These are phyloP conservation scores for Cystobasidium sp. DNA, from an alignment of 1,284 basidiomycete genomes.

Conservation along the genomic window DNA sequence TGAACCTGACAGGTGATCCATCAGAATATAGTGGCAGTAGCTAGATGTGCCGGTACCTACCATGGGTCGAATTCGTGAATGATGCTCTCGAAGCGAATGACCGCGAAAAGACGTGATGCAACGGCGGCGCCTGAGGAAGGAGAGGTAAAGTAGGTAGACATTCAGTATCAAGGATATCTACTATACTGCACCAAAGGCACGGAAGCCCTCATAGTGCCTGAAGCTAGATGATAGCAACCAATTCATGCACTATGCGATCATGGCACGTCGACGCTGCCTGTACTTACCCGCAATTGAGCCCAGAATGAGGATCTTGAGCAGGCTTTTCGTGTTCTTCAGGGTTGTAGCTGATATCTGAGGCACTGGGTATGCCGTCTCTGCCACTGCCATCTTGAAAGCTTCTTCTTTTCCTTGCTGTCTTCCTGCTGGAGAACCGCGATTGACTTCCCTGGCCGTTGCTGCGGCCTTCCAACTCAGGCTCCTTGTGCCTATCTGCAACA, in stretches of 20 bases:
- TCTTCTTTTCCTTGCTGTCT: background rate
- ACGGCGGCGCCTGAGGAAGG: slow-evolving; percentile 71
- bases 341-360: slow-evolving; percentile 29
- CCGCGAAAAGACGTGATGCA: slow-evolving; percentile 93
- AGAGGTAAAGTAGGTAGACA: background rate
- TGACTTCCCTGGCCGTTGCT: background rate
- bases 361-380: slow-evolving; percentile 37
- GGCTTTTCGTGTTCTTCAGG: slow-evolving; percentile 27
- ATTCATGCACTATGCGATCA: background rate
- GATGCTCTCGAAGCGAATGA: slow-evolving; percentile 97
- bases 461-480: background rate
- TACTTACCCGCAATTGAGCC: slow-evolving; percentile 72
- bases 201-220: background rate
- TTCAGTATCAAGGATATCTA: slow-evolving; percentile 15
- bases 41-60: background rate
- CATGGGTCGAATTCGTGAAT: slow-evolving; percentile 45
- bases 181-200: background rate
- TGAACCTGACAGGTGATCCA: slow-evolving; percentile 34
- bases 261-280: background rate
- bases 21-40: background rate
- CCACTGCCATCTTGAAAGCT: slow-evolving; percentile 23
- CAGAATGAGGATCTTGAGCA: slow-evolving; percentile 79
- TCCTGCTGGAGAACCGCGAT: background rate
- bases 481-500: too few relatives aligned
- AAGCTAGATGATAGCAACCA: background rate